A percentile compares a stretch with the other conserved stretches of the same genome.
Conservation (phyloP, 805 yeast species). For the Teunomyces atbi region DNA sequence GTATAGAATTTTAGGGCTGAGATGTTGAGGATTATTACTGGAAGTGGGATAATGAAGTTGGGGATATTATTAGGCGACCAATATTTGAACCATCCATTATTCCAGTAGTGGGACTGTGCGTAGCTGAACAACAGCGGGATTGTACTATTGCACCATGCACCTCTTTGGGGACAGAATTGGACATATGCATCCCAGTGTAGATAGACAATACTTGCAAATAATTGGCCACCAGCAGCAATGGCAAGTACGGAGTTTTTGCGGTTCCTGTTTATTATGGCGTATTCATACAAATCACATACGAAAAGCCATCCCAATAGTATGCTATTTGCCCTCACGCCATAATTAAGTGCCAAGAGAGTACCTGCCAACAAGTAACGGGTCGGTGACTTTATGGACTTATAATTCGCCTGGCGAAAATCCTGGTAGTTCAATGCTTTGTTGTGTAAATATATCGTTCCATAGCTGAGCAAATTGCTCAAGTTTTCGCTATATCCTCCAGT, state of each 20-base stretch:
- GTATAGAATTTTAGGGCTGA: conserved; percentile 40
- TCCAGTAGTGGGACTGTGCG: conserved; percentile 85
- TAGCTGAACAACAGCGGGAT: conserved; percentile 64
- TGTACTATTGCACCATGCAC: conserved; percentile 69
- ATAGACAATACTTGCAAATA: conserved; percentile 46
- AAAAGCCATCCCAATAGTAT: conserved; percentile 68
- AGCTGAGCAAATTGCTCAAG: conserved; percentile 57
- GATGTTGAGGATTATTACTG: conserved; percentile 52
- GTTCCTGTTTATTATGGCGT: conserved; percentile 14
- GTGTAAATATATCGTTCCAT: conserved; percentile 54
- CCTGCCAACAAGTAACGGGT: conserved; percentile 49
- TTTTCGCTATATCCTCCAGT: conserved; percentile 78
- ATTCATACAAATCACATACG: conserved; percentile 50
- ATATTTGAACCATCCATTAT: conserved; percentile 73
- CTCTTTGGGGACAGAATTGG: conserved; percentile 65
- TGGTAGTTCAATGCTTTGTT: conserved; percentile 29
- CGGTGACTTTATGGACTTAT: conserved; percentile 20
- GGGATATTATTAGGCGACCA: conserved; percentile 84
- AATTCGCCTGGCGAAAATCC: conserved; percentile 14
- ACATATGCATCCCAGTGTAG: conserved; percentile 55
- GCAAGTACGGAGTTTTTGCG: conserved; percentile 24
- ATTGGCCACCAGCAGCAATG: conserved; percentile 54
- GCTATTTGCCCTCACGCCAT: conserved; percentile 73
- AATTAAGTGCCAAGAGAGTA: conserved; percentile 51
- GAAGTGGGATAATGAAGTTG: conserved; percentile 73